These are phyloP conservation scores for Reticulascus tulasneorum DNA, from an alignment of 2,329 filamentous ascomycete species.

Conservation along the genomic window DNA sequence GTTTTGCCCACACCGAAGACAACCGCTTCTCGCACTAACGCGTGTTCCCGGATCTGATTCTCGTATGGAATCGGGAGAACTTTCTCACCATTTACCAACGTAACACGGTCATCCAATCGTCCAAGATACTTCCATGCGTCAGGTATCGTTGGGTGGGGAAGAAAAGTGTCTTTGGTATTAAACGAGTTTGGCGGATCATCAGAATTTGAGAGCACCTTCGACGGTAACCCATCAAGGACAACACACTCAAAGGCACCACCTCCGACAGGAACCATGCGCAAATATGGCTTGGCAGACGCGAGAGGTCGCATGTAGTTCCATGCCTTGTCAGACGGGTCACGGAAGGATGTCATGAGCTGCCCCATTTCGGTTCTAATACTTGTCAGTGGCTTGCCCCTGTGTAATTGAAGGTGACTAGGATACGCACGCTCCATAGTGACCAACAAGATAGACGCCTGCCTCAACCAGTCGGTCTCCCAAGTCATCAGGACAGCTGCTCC, in stretches of 20 bases:
- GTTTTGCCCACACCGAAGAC: conserved; percentile 53
- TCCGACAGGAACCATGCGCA: conserved; percentile 30
- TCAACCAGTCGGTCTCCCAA: conserved; percentile 44
- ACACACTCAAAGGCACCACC: conserved; percentile 31
- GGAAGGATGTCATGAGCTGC: conserved; percentile 51
- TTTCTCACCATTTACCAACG: conserved; percentile 44
- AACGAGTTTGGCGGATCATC: conserved; percentile 41
- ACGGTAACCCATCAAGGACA: conserved; percentile 31
- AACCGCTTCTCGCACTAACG: conserved; percentile 50
- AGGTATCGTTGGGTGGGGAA: conserved; percentile 34
- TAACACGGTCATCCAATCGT: conserved; percentile 41
- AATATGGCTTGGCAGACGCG: conserved; percentile 32
- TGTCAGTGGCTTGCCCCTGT: neutral
- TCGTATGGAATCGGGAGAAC: conserved; percentile 45
- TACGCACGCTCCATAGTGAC: conserved; percentile 45
- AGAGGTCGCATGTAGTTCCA: conserved; percentile 52
- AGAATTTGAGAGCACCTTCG: conserved; percentile 33
- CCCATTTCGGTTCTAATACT: conserved; percentile 48
- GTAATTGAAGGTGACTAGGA: too few species aligned
- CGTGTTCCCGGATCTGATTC: conserved; percentile 47
- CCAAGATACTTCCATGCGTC: conserved; percentile 42
- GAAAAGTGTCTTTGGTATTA: conserved; percentile 40
- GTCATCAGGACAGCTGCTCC: conserved; percentile 49
- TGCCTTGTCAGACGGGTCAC: conserved; percentile 43
- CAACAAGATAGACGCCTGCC: conserved; percentile 44